Percentiles rank a stretch among this genome's conserved stretches.
Evolutionary conservation across 164 flowering plant species (phyloP).

Genomic region (Aristolochia fimbriata): DNA sequence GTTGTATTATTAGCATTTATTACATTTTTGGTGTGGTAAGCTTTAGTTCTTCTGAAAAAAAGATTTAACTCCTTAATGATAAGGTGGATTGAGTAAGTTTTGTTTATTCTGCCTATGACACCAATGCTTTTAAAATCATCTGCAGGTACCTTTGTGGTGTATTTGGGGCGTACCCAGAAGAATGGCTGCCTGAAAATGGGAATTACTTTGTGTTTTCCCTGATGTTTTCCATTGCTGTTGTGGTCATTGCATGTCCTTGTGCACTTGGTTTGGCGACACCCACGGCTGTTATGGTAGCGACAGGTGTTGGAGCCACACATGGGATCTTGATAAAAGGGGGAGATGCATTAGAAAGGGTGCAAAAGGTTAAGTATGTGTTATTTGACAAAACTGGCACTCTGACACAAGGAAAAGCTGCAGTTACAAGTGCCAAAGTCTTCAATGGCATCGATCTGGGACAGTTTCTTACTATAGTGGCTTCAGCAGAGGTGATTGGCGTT

Average conservation of each 20-base stretch:
- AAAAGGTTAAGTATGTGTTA: slow-evolving; percentile 67
- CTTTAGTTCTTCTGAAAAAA: not conserved
- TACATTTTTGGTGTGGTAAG: slow-evolving; percentile 89
- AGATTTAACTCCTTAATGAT: too few species aligned
- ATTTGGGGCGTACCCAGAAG: slow-evolving; percentile 61
- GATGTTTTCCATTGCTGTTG: slow-evolving; percentile 97
- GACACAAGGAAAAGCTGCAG: slow-evolving; percentile 89
- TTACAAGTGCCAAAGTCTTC: slow-evolving; percentile 72
- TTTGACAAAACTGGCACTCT: slow-evolving; percentile 98
- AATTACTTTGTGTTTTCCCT: slow-evolving; percentile 89
- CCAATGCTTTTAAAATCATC: not conserved
- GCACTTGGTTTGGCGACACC: slow-evolving; percentile 99
- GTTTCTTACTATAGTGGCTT: slow-evolving; percentile 87
- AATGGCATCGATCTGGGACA: slow-evolving; percentile 77
- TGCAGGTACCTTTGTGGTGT: slow-evolving; percentile 69
- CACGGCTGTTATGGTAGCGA: slow-evolving; percentile 98
- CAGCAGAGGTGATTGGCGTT: slow-evolving; percentile 70
- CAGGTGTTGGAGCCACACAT: slow-evolving; percentile 92
- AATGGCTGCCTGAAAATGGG: slow-evolving; percentile 85
- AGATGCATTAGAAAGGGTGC: slow-evolving; percentile 94
- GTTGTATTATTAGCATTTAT: slow-evolving; percentile 61
- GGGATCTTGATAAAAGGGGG: slow-evolving; percentile 98
- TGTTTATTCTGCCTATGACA: too few species aligned
- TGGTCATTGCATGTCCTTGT: slow-evolving; percentile 98
- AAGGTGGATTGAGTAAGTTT: too few species aligned